These are phyloP conservation scores for Phytophthora agathidicida DNA, from an alignment of 352 stramenopile genomes.

Conservation along the genomic window DNA sequence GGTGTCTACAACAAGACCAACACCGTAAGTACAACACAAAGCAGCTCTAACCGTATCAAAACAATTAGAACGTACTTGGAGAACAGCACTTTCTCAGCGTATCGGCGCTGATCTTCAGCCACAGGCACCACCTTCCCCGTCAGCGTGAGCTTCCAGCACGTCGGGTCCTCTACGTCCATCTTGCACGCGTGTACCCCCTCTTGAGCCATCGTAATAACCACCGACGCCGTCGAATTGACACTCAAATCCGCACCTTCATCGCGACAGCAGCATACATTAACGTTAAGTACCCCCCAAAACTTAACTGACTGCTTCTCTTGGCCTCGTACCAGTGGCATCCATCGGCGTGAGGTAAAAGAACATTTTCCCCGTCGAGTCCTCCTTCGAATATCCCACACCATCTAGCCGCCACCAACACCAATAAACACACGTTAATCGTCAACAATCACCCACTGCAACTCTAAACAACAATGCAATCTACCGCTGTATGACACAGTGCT, in stretches of 20 bases:
- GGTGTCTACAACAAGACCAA: slow-evolving; percentile 45
- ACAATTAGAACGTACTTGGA: slow-evolving; percentile 55
- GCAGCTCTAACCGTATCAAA: not conserved
- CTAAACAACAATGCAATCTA: slow-evolving; percentile 20
- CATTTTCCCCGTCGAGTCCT: slow-evolving; percentile 61
- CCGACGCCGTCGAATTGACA: slow-evolving; percentile 55
- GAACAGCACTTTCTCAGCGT: slow-evolving; percentile 66
- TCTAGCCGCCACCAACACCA: too few species aligned
- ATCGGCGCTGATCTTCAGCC: slow-evolving; percentile 39
- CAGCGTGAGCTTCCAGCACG: slow-evolving; percentile 73
- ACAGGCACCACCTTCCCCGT: slow-evolving; percentile 61
- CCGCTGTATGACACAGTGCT: slow-evolving; percentile 76
- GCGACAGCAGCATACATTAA: not conserved
- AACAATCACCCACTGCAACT: not conserved
- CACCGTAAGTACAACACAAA: not conserved
- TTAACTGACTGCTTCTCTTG: too few species aligned
- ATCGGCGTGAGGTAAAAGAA: slow-evolving; percentile 77
- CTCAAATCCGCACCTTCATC: slow-evolving; percentile 49
- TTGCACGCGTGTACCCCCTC: slow-evolving; percentile 56
- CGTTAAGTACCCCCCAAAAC: not conserved
- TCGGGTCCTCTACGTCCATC: slow-evolving; percentile 74
- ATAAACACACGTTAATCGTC: not conserved
- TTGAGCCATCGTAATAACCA: slow-evolving; percentile 71
- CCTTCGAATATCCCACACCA: slow-evolving; percentile 49
- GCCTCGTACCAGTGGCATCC: slow-evolving; percentile 50